A percentile compares a stretch with the other conserved stretches of the same genome.
Conservation (phyloP, 2,329 filamentous ascomycete species). For the Tolypocladium tropicale region DNA sequence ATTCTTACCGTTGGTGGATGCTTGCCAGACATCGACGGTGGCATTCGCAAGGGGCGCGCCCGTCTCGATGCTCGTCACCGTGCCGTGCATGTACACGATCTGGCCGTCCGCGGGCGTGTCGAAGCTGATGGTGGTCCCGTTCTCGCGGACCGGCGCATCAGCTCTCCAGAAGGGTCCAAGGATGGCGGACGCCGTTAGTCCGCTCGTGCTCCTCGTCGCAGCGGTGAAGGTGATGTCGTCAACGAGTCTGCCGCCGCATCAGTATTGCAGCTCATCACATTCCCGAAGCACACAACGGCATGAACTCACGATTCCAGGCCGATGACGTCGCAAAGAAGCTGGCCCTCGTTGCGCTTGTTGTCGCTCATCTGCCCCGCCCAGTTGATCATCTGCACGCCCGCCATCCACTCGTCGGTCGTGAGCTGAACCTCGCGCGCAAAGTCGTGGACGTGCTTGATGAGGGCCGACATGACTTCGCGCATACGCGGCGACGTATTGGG, state of each 20-base stretch:
- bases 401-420: conserved; percentile 71
- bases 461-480: conserved; percentile 53
- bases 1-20: conserved; percentile 54
- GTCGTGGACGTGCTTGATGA: conserved; percentile 70
- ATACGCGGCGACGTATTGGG: conserved; percentile 59
- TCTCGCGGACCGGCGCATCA: conserved; percentile 58
- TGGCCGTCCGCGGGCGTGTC: conserved; percentile 37
- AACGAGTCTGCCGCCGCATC: conserved; percentile 42
- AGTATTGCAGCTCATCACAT: neutral
- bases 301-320: conserved; percentile 56
- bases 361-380: conserved; percentile 59
- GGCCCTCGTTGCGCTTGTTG: conserved; percentile 61
- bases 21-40: conserved; percentile 70
- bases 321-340: conserved; percentile 62
- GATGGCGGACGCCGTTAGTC: conserved; percentile 64
- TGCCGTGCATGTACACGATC: conserved; percentile 55
- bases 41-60: conserved; percentile 55
- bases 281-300: neutral
- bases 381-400: conserved; percentile 49
- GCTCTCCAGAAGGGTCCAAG: conserved; percentile 78
- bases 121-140: conserved; percentile 56
- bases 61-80: conserved; percentile 43
- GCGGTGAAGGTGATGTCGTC: conserved; percentile 69
- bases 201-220: conserved; percentile 30
- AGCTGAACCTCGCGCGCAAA: conserved; percentile 72